Evolutionary conservation across 495 filamentous ascomycete genomes (phyloP), one percentile per base, ranked within the genome.

Genomic region (Neurospora tetraspora): DNA sequence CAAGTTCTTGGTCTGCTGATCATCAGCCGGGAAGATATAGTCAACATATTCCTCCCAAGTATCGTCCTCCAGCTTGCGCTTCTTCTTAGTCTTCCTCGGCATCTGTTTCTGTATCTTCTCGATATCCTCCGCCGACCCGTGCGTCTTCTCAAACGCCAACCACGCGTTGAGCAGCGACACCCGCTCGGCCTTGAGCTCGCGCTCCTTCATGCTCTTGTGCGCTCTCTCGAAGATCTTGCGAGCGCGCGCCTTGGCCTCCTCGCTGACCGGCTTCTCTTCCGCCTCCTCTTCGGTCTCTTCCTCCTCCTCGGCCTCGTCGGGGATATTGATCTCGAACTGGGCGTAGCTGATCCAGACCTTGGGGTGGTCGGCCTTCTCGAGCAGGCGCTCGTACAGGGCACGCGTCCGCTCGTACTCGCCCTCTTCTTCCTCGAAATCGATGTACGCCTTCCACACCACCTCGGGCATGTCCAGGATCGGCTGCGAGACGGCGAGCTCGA

Each of bases 271-370:
- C 71, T 86, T 83, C 77, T 92, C 90, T 70, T 91, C 91, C 14
- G 72, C 76, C 20, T 78, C 81, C 42, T 88, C 90, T 18, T 83
- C 83, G 0, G 71, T 75, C 34, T 81, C 84, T 39, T 76, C 82
- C 69, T 82, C 84, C 42, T 89, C 91, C 9, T 86, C 53, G 5
- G 27, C 23, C 14, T 65, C 85, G 39, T 91, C 93, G 45, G 89
- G 89, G 0, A 94, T 88, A 76, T 95, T 94, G 84, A 98, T 92
- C 81, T 99, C 96, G 80, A 98, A 98, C 77, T 94, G 92, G 16
- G 96, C 96, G 82, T 95, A 99, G 79, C 90, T 92, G 83, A 94
- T 97, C 96, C 96, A 99, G 70, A 99, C 96, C 86, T 98, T 98
- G 85, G 97, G 93, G 78, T 99, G 96, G 79, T 93, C 91, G 20